Evolutionary conservation across 352 stramenopile genomes (phyloP), one percentile per base, ranked within the genome.

Genomic region (Globisporangium spinosum): DNA sequence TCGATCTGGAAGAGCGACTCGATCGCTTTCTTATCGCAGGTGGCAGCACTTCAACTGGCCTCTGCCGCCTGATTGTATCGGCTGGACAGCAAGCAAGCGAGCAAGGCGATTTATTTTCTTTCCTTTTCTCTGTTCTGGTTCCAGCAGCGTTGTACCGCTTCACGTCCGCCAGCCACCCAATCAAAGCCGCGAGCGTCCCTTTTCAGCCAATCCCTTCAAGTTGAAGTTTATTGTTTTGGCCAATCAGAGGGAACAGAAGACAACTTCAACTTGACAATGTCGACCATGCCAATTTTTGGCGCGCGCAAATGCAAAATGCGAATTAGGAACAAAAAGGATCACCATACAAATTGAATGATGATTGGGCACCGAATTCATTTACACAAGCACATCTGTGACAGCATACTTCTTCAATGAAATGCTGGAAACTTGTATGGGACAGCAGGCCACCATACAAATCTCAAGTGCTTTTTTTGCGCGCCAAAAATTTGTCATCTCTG

Each of bases 221-320:
- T 73, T 76, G 72, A 70, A 72, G 73, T 77, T 79, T 54, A 0
- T 6, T 2, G 22, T 76, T 85, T 78, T 70, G 29, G 12, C 75
- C 69, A 80, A 85, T 77, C 10, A 51, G 2, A 12, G 1, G 0
- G 1, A 13, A 15, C 1, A 53, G 1, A 12, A 34, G 62, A 61
- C 71, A 79, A 79, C 74, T 79, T 79, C 74, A 79, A 79, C 74
- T 79, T 79, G 74, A 63, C 34, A 34, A 34, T 49, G 15, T n/a
- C 40, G 15, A 49, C 4, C 40, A 47, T 20, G 40, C 15, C 15
- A n/a, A 49, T 49, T 49, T 49, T 49, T 49, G 17, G 40, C 17
- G 13, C 10, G 35, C 35, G 35, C 35, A 17, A 17, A 43, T 43
- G 35, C 6, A 6, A 49, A 49, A 43, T 43, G 35, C 15, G 4